Conservation (phyloP, 768 basidiomycete species). For the Trametes cingulata region DNA sequence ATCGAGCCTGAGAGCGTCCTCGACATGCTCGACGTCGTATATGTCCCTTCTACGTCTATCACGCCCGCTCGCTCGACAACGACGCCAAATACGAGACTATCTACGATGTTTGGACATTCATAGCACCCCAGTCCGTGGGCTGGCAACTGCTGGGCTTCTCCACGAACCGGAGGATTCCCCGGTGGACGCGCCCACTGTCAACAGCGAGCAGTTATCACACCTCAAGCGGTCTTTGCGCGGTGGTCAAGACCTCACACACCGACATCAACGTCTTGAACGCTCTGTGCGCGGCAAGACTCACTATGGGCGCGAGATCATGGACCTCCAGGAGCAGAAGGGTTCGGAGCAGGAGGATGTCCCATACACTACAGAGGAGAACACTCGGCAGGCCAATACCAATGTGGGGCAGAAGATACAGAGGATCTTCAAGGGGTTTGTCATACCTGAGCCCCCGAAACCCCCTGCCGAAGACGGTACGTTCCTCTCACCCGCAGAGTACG, state of each 20-base stretch:
- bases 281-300: conserved; percentile 47
- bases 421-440: conserved; percentile 52
- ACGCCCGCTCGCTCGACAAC: conserved; percentile 2
- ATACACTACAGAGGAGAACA: neutral
- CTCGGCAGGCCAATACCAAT: conserved; percentile 5
- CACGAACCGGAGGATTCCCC: conserved; percentile 5
- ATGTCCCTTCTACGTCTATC: conserved; percentile 16
- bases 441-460: conserved; percentile 62
- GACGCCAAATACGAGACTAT: too few species aligned
- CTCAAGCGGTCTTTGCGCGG: conserved; percentile 38
- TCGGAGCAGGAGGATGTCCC: conserved; percentile 25
- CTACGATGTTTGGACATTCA: neutral
- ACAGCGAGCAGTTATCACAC: conserved; percentile 1
- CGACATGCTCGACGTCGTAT: conserved; percentile 20
- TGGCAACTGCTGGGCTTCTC: conserved; percentile 7
- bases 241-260: conserved; percentile 61
- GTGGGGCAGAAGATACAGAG: conserved; percentile 17
- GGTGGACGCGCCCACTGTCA: neutral
- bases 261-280: conserved; percentile 58
- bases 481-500: too few species aligned
- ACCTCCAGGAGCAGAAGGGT: neutral
- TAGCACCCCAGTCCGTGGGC: neutral
- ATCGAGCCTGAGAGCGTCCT: conserved; percentile 6
- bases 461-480: conserved; percentile 65
- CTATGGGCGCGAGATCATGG: conserved; percentile 22